A percentile compares a stretch with the other conserved stretches of the same genome.
Conservation (phyloP, 805 yeast species). For the Wickerhamomyces alni region DNA sequence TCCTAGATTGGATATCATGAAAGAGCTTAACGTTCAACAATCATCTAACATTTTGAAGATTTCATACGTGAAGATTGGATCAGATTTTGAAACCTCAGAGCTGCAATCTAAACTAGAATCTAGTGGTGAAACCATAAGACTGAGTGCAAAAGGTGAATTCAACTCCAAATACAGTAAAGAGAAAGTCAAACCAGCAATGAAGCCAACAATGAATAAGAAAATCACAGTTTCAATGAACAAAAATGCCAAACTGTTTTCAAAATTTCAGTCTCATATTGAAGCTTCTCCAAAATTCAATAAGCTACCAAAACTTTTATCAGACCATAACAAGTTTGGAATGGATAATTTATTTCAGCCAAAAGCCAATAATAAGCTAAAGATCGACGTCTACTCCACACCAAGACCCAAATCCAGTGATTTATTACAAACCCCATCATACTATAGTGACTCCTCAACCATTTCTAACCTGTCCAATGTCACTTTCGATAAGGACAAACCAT, state of each 20-base stretch:
- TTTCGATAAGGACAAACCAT: constrained; percentile 13
- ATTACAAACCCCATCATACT: constrained; percentile 23
- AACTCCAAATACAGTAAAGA: constrained; percentile 11
- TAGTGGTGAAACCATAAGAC: constrained; percentile 14
- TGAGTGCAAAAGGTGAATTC: constrained; percentile 30
- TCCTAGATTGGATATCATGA: constrained; percentile 23
- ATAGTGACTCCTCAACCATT: constrained; percentile 17
- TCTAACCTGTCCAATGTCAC: constrained; percentile 22
- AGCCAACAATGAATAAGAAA: constrained; percentile 1
- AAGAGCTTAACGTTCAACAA: constrained; percentile 23
- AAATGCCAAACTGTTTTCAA: constrained; percentile 2
- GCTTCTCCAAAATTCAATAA: constrained; percentile 15
- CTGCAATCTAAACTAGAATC: constrained; percentile 21
- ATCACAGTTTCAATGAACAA: not conserved
- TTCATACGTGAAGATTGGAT: constrained; percentile 24
- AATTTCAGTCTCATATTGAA: constrained; percentile 13
- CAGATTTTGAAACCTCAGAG: constrained; percentile 18
- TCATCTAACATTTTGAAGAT: constrained; percentile 24
- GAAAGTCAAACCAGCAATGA: not conserved
- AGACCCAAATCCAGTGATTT: constrained; percentile 25
- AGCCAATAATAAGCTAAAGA: constrained; percentile 10
- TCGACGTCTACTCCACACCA: constrained; percentile 22
- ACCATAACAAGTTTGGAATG: constrained; percentile 2
- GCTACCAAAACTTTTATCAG: constrained; percentile 18
- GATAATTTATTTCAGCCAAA: constrained; percentile 7